These are phyloP conservation scores for Hemisphaericaspora lyxosophila DNA, from an alignment of 1,139 yeast species.

Conservation along the genomic window DNA sequence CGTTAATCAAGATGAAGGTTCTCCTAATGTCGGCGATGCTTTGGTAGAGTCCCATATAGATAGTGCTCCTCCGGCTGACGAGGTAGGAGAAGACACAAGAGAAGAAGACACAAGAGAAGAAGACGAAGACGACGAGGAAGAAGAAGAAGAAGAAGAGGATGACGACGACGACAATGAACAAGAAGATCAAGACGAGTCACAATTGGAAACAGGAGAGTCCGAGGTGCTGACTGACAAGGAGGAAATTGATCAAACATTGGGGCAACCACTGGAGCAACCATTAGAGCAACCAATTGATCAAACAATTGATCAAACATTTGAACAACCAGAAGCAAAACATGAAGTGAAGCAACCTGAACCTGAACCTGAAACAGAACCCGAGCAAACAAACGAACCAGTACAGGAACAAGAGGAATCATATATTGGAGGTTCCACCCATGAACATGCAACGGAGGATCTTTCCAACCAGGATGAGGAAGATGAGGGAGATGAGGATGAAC, in stretches of 20 bases:
- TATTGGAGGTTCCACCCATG: neutral
- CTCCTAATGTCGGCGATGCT: neutral
- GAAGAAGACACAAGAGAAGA: slow-evolving; percentile 3
- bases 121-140: slow-evolving; percentile 1
- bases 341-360: too few species aligned
- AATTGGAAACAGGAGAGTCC: slow-evolving; percentile 5
- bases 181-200: slow-evolving; percentile 5
- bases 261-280: neutral
- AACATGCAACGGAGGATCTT: slow-evolving; percentile 2
- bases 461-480: slow-evolving; percentile 6
- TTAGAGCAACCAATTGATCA: neutral
- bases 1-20: neutral
- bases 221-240: slow-evolving; percentile 5
- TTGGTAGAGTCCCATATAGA: neutral
- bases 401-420: neutral
- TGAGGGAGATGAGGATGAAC: slow-evolving; percentile 3
- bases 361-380: too few species aligned
- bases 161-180: slow-evolving; percentile 4
- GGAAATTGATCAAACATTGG: slow-evolving; percentile 1
- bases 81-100: neutral
- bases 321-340: slow-evolving; percentile 1
- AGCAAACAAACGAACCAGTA: too few species aligned
- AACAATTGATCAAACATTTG: neutral
- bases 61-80: too few species aligned
- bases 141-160: slow-evolving; percentile 2